These are phyloP conservation scores for Kingdonia uniflora DNA, from an alignment of 164 flowering plant genomes.

Conservation along the genomic window DNA sequence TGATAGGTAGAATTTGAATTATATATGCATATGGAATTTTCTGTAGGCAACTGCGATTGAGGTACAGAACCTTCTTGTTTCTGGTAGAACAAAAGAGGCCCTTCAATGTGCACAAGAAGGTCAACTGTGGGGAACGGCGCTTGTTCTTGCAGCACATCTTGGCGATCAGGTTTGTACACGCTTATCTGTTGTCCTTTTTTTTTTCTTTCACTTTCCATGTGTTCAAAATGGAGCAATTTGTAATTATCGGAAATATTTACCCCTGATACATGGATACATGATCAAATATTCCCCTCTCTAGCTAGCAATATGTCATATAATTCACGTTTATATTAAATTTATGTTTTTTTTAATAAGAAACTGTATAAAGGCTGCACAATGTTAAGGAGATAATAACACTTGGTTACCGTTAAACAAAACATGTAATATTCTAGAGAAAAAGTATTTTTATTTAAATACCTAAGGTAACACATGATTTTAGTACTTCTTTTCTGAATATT, in stretches of 20 bases:
- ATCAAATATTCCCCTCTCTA: no score
- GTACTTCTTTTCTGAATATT: no score
- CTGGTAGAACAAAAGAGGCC: conserved; percentile 88
- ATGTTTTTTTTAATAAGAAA: neutral
- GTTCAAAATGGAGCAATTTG: conserved; percentile 2
- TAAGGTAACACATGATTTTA: no score
- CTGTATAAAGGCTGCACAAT: no score
- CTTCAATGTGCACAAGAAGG: conserved; percentile 85
- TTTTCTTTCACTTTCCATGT: neutral
- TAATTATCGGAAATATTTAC: no score
- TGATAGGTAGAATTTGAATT: neutral
- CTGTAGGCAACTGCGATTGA: conserved; percentile 78
- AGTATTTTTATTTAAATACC: no score
- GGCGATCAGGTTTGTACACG: conserved; percentile 60
- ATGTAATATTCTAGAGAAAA: no score
- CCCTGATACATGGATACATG: no score
- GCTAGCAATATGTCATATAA: no score
- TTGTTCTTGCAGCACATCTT: conserved; percentile 82
- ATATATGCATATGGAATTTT: conserved; percentile 3
- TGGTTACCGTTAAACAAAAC: no score
- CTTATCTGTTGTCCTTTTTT: neutral
- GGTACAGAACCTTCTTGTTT: conserved; percentile 86
- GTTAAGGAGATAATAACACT: no score
- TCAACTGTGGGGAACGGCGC: conserved; percentile 95
- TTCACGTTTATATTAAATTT: neutral